Evolutionary conservation across 441 rosid genomes (phyloP).

Genomic region (Adansonia rubrostipa): DNA sequence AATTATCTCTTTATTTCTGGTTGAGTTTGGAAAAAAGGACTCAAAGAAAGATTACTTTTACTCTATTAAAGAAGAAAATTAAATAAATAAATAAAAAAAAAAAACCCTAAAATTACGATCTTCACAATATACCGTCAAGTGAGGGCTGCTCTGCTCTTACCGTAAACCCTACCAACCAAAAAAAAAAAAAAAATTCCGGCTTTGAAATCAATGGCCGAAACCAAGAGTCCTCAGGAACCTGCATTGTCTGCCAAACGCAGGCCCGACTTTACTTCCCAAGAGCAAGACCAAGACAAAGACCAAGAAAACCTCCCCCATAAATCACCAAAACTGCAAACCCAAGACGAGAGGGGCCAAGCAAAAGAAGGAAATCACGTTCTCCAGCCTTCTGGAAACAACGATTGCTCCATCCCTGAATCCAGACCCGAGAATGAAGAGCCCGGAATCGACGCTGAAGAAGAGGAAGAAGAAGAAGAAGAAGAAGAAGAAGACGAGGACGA

Average conservation of each 20-base stretch:
- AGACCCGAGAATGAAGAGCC: neutral
- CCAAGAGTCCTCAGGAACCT: constrained; percentile 45
- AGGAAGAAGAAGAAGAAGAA: constrained; percentile 43
- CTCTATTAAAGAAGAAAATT: neutral
- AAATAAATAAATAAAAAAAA: neutral
- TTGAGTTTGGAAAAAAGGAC: too few relatives aligned
- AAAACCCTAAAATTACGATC: neutral
- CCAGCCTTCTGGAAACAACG: constrained; percentile 29
- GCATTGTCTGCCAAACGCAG: constrained; percentile 72
- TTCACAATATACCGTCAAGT: neutral
- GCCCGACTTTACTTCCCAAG: constrained; percentile 48
- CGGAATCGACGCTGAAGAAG: constrained; percentile 30
- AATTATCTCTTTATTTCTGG: too few relatives aligned
- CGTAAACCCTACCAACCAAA: constrained; percentile 15
- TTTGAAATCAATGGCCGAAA: constrained; percentile 52
- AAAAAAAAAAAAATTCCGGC: neutral
- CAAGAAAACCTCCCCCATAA: constrained; percentile 43
- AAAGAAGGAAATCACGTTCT: constrained; percentile 24
- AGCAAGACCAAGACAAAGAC: constrained; percentile 29
- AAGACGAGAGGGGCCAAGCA: constrained; percentile 29
- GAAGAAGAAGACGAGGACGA: constrained; percentile 30
- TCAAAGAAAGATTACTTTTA: too few relatives aligned
- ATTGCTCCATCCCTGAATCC: constrained; percentile 9
- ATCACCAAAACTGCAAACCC: constrained; percentile 45
- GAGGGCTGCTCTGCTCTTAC: constrained; percentile 6